Conservation (phyloP, 106 monocot species). For the Acanthochlamys bracteata region DNA sequence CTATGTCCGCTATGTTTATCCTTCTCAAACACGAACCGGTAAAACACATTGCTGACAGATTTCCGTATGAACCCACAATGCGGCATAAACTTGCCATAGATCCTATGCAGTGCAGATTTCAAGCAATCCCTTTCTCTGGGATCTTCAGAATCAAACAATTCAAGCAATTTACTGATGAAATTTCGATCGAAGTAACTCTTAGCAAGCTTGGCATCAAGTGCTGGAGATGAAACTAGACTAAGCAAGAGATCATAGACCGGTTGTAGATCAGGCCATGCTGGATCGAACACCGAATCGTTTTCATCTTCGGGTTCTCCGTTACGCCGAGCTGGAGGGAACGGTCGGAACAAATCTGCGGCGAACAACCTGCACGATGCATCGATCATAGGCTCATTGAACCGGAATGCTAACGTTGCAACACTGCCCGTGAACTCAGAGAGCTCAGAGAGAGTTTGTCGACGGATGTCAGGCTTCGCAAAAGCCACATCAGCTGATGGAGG, state of each 20-base stretch:
- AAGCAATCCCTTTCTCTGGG: constrained; percentile 52
- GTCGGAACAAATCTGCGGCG: constrained; percentile 34
- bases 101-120: constrained; percentile 41
- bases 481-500: constrained; percentile 42
- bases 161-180: constrained; percentile 31
- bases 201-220: constrained; percentile 33
- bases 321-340: constrained; percentile 34
- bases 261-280: constrained; percentile 51
- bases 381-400: constrained; percentile 39
- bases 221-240: constrained; percentile 29
- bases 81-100: constrained; percentile 59
- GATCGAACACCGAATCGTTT: constrained; percentile 41
- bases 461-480: constrained; percentile 26
- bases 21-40: constrained; percentile 41
- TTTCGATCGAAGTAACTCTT: constrained; percentile 38
- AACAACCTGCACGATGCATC: constrained; percentile 28
- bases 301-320: constrained; percentile 38
- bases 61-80: constrained; percentile 47
- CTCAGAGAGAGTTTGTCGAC: constrained; percentile 33
- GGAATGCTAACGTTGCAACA: constrained; percentile 2
- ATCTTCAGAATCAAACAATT: constrained; percentile 53
- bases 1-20: constrained; percentile 53
- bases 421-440: constrained; percentile 17
- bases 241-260: constrained; percentile 44
- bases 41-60: constrained; percentile 47